Conservation (phyloP, 106 monocot species). For the Platanthera zijinensis region DNA sequence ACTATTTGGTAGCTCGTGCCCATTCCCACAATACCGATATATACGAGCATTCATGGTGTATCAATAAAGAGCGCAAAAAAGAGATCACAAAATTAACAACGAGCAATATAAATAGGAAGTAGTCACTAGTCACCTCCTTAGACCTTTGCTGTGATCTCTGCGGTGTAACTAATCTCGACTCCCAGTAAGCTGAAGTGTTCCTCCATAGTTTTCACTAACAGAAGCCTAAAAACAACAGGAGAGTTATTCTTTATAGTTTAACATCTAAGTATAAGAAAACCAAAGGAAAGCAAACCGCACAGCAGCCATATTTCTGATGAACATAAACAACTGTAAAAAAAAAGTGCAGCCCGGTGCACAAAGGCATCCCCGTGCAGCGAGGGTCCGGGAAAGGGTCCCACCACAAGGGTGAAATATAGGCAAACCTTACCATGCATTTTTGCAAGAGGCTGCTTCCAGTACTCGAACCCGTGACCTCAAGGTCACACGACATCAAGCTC, state of each 20-base stretch:
- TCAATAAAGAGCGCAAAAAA: background rate
- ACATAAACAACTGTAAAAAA: background rate
- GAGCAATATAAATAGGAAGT: background rate
- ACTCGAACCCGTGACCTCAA: too few species aligned
- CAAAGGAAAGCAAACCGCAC: background rate
- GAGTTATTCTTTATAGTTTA: background rate
- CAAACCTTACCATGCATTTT: too few species aligned
- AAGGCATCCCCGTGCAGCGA: background rate
- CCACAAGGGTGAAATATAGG: too few species aligned
- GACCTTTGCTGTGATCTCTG: background rate
- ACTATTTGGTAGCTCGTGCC: too few species aligned
- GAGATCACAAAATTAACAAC: background rate
- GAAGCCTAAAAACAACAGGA: background rate
- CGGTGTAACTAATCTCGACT: background rate
- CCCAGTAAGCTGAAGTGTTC: slow-evolving; percentile 1
- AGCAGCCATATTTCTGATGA: background rate
- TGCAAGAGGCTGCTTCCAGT: too few species aligned
- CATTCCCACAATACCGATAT: too few species aligned
- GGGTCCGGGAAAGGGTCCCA: too few species aligned
- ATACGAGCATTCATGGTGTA: too few species aligned
- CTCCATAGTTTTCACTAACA: slow-evolving; percentile 10
- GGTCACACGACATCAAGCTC: too few species aligned
- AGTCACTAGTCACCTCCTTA: slow-evolving; percentile 5
- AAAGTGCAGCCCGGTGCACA: background rate
- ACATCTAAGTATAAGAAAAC: background rate